Evolutionary conservation across 345 rosid genomes (phyloP).

Genomic region (Heritiera fomes): DNA sequence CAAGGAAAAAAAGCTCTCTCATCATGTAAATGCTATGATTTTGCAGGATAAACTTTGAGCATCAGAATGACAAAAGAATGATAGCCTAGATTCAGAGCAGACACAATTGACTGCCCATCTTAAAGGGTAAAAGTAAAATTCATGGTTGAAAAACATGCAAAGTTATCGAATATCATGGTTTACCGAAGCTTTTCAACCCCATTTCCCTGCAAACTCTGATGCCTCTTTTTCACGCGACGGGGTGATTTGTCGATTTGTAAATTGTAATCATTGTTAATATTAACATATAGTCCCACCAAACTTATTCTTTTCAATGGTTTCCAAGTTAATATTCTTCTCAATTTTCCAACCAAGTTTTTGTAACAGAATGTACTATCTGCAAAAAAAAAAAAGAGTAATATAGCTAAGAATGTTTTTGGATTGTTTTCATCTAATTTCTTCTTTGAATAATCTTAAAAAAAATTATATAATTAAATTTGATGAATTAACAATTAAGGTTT

Average conservation of each 20-base stretch:
- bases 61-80: too few species aligned
- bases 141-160: neutral
- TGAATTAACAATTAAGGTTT: too few species aligned
- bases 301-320: neutral
- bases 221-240: conserved; percentile 9
- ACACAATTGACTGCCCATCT: neutral
- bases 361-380: neutral
- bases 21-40: neutral
- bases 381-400: neutral
- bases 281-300: neutral
- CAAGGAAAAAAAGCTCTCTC: too few species aligned
- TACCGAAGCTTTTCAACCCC: neutral
- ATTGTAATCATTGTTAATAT: neutral
- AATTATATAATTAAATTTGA: too few species aligned
- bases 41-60: neutral
- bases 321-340: too few species aligned
- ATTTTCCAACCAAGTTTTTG: neutral
- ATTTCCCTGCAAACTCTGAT: conserved; percentile 8
- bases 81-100: neutral
- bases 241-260: neutral
- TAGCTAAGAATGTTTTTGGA: too few species aligned
- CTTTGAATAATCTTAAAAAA: too few species aligned
- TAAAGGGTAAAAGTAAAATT: neutral
- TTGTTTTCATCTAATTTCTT: too few species aligned
- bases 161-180: neutral